Evolutionary conservation across 1,139 yeast genomes (phyloP), one percentile per base, ranked within the genome.

Genomic region (Hansenula lynferdii): DNA sequence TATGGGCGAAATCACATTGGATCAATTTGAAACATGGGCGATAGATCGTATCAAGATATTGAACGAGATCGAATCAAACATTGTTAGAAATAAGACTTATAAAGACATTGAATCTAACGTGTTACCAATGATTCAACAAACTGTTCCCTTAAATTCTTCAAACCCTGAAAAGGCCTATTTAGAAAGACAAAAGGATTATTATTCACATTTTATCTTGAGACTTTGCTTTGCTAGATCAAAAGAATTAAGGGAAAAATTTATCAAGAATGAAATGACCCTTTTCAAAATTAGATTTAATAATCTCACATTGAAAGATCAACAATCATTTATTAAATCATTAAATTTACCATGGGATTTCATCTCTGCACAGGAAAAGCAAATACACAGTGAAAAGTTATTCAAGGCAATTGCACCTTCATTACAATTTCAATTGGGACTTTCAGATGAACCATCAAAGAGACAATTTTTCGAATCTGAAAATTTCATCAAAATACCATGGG

Each of bases 1-100:
- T 1, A 61, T 71, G 27, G 80, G 81, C 26, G 97, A 92, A 61
- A 79, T 92, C 54, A 87, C 97, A 0, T 60, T 92, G 28, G 97
- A 90, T 48, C 85, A 92, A 56, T 94, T 92, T 60, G 98, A 92
- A 61, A 71, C 72, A 15, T 92, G 97, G 97, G 97, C 97, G 8
- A 84, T 92, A 36, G 97, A 92, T 55, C 69, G 99, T 45, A 70
- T 92, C 47, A 80, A 82, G 54, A 77, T 92, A 9, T 70, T 94
- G 43, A 75, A 87, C 42, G 96, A 89, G 57, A 81, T 92, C 36
- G 97, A 90, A 54, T 75, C 89, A 8, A 77, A 84, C 49, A 59
- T 72, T 35, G 78, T 84, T 26, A 70, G 95, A 46, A 80, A 82
- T 45, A 80, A 80, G 53, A 62, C 75, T 1, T 59, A 72, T 36